Percentiles rank a stretch among this genome's conserved stretches.
These are phyloP conservation scores for Dioscorea zingiberensis DNA, from an alignment of 106 monocot genomes.

Conservation along the genomic window DNA sequence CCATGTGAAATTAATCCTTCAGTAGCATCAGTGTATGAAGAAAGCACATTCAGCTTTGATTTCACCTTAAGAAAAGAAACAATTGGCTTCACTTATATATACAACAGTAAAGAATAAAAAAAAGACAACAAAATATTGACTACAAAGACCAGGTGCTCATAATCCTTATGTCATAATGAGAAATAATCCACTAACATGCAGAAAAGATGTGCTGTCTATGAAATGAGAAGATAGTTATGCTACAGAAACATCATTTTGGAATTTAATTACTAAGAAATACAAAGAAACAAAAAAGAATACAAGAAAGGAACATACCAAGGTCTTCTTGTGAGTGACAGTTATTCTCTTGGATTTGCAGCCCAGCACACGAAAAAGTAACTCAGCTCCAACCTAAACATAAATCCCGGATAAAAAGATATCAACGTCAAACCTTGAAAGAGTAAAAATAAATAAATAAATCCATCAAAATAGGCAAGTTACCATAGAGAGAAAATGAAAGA, in stretches of 20 bases:
- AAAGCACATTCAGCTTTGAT: slow-evolving; percentile 73
- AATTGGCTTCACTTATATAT: background rate
- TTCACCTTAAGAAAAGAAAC: slow-evolving; percentile 47
- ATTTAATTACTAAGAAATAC: no score
- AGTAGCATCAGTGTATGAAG: slow-evolving; percentile 88
- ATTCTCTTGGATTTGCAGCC: slow-evolving; percentile 98
- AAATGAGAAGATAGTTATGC: no score
- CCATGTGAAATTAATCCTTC: slow-evolving; percentile 83
- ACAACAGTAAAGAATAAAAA: background rate
- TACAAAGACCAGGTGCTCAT: background rate
- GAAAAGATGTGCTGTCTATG: no score
- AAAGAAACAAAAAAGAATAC: background rate
- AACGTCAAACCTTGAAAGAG: background rate
- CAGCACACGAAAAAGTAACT: slow-evolving; percentile 82
- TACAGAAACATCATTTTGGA: no score
- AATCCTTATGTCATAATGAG: background rate
- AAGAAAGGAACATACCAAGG: slow-evolving; percentile 42
- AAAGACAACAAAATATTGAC: background rate
- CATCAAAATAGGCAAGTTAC: background rate
- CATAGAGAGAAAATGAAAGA: background rate
- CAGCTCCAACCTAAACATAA: slow-evolving; percentile 71
- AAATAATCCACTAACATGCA: background rate
- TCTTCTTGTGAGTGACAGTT: slow-evolving; percentile 89
- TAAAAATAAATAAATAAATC: background rate
- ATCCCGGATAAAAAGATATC: background rate